Conservation (phyloP, 2,329 filamentous ascomycete species). For the Parascedosporium putredinis region DNA sequence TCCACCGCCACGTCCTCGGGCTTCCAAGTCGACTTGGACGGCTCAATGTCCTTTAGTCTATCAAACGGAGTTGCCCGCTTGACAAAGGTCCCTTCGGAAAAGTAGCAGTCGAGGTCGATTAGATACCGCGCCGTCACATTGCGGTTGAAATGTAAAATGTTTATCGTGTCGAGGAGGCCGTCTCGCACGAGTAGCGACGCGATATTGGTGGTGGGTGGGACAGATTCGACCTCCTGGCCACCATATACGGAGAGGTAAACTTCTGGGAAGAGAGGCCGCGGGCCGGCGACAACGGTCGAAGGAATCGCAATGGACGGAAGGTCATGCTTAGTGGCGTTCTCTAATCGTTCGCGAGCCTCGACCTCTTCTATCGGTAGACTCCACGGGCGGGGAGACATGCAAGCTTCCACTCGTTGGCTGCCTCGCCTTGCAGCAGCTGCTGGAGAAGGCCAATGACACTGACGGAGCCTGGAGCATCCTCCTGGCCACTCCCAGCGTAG, state of each 20-base stretch:
- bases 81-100: conserved; percentile 79
- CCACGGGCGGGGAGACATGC: conserved; percentile 59
- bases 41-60: conserved; percentile 61
- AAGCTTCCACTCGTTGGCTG: conserved; percentile 64
- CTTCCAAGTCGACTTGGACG: conserved; percentile 74
- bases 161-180: conserved; percentile 82
- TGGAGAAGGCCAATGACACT: conserved; percentile 77
- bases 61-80: conserved; percentile 91
- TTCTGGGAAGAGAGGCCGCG: conserved; percentile 76
- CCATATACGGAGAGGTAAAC: conserved; percentile 88
- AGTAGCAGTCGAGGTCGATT: conserved; percentile 93
- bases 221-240: conserved; percentile 78
- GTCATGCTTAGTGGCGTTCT: conserved; percentile 57
- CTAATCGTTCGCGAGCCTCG: conserved; percentile 49
- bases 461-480: conserved; percentile 49
- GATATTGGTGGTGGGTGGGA: conserved; percentile 66
- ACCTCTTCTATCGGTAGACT: conserved; percentile 51
- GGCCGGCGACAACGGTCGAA: conserved; percentile 61
- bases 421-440: conserved; percentile 72
- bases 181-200: conserved; percentile 79
- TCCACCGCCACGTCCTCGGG: conserved; percentile 97
- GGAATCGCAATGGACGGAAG: conserved; percentile 72
- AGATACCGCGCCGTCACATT: conserved; percentile 77
- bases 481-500: conserved; percentile 50
- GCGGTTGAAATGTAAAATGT: conserved; percentile 86